phyloP scores from a whole-genome alignment of 164 flowering plant genomes.

The Aristolochia contorta region DNA sequence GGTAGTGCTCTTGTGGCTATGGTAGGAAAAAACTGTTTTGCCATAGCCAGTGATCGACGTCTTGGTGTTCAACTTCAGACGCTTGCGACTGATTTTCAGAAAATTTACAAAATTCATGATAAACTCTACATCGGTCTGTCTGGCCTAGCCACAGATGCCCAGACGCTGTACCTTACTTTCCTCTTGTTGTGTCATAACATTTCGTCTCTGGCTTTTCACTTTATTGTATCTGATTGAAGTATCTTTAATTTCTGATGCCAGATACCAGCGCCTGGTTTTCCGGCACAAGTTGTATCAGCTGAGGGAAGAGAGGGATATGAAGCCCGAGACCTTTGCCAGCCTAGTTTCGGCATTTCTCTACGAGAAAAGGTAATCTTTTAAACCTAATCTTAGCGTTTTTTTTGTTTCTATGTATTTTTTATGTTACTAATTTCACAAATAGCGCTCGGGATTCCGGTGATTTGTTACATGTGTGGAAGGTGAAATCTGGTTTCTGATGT shows the following conservation, averaged over 20 bases:
- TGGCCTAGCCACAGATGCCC: conserved; percentile 90
- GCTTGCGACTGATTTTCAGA: conserved; percentile 83
- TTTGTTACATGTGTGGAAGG: no score
- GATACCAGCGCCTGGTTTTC: conserved; percentile 82
- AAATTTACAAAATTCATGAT: conserved; percentile 66
- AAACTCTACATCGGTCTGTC: conserved; percentile 69
- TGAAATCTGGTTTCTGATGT: no score
- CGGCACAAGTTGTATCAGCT: conserved; percentile 87
- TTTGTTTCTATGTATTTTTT: no score
- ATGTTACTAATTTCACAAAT: no score
- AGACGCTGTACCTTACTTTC: conserved; percentile 51
- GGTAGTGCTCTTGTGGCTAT: conserved; percentile 92
- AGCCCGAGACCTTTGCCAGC: conserved; percentile 91
- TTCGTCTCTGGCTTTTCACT: neutral
- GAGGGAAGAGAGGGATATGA: conserved; percentile 92
- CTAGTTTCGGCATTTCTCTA: conserved; percentile 88
- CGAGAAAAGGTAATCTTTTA: conserved; percentile 74
- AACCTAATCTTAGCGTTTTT: neutral
- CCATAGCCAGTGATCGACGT: conserved; percentile 86
- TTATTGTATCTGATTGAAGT: no score
- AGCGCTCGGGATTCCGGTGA: no score
- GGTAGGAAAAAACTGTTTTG: conserved; percentile 98
- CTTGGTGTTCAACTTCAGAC: conserved; percentile 96
- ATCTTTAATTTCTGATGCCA: conserved; percentile 10
- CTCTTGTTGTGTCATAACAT: neutral